phyloP scores from a whole-genome alignment of 305 asterid genomes.

The Fraxinus albicans region DNA sequence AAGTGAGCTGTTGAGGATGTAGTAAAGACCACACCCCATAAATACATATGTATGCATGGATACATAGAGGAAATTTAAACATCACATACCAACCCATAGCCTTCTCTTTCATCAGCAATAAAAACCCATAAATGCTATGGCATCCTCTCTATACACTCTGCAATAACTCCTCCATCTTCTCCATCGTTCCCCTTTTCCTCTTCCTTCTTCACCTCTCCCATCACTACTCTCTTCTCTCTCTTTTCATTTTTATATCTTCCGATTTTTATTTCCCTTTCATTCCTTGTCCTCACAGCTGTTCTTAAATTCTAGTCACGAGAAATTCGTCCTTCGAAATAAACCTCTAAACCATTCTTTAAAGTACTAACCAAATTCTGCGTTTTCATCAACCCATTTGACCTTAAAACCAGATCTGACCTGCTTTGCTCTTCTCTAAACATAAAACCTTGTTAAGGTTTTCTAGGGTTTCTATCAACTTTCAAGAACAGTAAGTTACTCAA shows the following conservation, averaged over 20 bases:
- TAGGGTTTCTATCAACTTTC: slow-evolving; percentile 8
- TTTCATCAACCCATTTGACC: slow-evolving; percentile 19
- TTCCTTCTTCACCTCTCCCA: not conserved
- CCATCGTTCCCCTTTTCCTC: slow-evolving; percentile 11
- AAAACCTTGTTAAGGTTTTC: slow-evolving; percentile 25
- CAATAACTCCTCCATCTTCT: slow-evolving; percentile 19
- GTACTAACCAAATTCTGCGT: slow-evolving; percentile 23
- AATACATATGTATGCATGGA: slow-evolving; percentile 4
- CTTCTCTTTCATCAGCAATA: slow-evolving; percentile 45
- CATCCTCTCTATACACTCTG: slow-evolving; percentile 73
- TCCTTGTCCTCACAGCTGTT: slow-evolving; percentile 33
- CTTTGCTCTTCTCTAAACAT: slow-evolving; percentile 34
- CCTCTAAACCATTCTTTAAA: slow-evolving; percentile 25
- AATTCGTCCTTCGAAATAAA: slow-evolving; percentile 31
- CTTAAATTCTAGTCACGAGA: slow-evolving; percentile 93
- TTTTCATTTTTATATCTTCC: not conserved
- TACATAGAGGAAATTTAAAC: slow-evolving; percentile 32
- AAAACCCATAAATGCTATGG: slow-evolving; percentile 80
- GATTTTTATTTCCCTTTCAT: slow-evolving; percentile 30
- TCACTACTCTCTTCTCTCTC: slow-evolving; percentile 15
- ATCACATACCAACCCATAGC: slow-evolving; percentile 38
- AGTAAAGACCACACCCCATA: not conserved
- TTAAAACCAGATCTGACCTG: slow-evolving; percentile 44
- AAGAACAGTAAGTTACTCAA: not conserved
- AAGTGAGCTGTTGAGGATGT: slow-evolving; percentile 12